Conservation (phyloP, 306 rosid genomes). For the Echinosophora koreensis region DNA sequence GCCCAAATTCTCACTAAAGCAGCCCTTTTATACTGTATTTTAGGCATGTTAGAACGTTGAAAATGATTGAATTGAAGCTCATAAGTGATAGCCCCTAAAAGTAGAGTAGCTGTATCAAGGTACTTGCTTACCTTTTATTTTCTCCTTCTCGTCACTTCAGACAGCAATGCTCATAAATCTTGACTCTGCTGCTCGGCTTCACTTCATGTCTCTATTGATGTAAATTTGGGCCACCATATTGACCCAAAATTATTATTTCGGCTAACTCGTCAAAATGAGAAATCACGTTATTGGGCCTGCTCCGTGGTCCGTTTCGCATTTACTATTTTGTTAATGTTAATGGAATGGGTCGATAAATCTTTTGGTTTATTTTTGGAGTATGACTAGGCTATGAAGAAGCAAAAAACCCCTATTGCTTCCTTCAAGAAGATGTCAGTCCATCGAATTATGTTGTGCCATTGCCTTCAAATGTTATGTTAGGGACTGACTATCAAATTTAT, state of each 20-base stretch:
- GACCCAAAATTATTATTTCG: too few relatives aligned
- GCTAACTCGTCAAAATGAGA: too few relatives aligned
- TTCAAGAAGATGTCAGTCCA: too few relatives aligned
- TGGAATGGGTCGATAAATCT: too few relatives aligned
- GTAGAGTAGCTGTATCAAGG: not conserved
- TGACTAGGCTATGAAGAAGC: too few relatives aligned
- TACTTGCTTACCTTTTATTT: not conserved
- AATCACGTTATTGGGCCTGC: not conserved
- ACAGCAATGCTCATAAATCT: not conserved
- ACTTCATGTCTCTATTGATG: not conserved
- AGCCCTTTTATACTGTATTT: not conserved
- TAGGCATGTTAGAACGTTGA: not conserved
- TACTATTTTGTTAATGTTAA: too few relatives aligned
- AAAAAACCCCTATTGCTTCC: too few relatives aligned
- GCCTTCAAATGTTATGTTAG: too few relatives aligned
- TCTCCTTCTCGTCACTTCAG: constrained; percentile 16
- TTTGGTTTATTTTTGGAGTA: too few relatives aligned
- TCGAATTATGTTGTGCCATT: too few relatives aligned
- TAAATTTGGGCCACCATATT: not conserved
- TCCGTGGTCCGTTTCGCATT: too few relatives aligned
- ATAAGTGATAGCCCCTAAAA: not conserved
- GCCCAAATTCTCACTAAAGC: not conserved
- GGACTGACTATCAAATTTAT: too few relatives aligned
- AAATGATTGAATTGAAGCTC: constrained; percentile 6
- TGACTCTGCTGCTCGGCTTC: not conserved